A percentile compares a stretch with the other conserved stretches of the same genome.
Conservation (phyloP, 2,329 filamentous ascomycete species). For the Lasiodiplodia sp. region DNA sequence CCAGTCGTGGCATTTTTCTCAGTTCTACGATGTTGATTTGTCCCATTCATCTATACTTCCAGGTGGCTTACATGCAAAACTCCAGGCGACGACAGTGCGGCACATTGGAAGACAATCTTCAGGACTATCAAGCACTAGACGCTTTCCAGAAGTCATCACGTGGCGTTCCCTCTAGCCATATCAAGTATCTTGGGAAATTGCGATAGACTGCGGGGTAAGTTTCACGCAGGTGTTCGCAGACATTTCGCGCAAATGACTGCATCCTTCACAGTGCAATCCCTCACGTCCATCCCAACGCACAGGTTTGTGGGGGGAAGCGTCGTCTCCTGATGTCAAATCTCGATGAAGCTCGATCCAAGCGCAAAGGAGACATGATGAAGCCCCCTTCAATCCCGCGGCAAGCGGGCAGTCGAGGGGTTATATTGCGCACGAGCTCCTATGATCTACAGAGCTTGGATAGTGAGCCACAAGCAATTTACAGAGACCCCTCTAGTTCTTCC, state of each 20-base stretch:
- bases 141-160: background rate
- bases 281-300: background rate
- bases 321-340: background rate
- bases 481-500: background rate
- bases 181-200: background rate
- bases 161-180: background rate
- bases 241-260: background rate
- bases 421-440: conserved; percentile 12
- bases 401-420: background rate
- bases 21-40: background rate
- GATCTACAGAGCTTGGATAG: conserved; percentile 19
- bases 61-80: background rate
- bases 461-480: conserved; percentile 3
- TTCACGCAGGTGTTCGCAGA: background rate
- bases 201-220: conserved; percentile 1
- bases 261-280: background rate
- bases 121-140: background rate
- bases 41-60: no score
- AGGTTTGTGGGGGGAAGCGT: background rate
- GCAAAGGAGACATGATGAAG: background rate
- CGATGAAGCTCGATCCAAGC: background rate
- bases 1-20: background rate
- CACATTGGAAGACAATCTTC: background rate
- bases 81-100: background rate
- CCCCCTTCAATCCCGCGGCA: conserved; percentile 20